phyloP scores from a whole-genome alignment of 352 stramenopile genomes.

The Phytophthora sojae region DNA sequence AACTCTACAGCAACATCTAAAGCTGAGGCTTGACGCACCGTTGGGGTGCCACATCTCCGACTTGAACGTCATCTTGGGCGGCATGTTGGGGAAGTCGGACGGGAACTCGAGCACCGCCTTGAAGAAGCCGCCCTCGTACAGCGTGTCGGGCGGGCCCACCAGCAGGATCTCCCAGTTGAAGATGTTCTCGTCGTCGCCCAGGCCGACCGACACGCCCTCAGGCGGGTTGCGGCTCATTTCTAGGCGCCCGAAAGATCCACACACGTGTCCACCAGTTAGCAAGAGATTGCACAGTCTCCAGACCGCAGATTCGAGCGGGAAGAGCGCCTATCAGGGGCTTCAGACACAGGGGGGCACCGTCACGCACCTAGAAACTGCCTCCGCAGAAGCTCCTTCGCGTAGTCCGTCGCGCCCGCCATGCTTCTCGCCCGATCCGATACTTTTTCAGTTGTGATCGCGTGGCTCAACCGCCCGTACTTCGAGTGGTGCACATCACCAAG shows the following conservation, averaged over 20 bases:
- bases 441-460: conserved; percentile 35
- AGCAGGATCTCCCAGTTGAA: conserved; percentile 99
- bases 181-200: conserved; percentile 98
- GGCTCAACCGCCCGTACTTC: conserved; percentile 12
- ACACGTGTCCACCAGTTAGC: conserved; percentile 15
- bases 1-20: background rate
- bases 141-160: conserved; percentile 94
- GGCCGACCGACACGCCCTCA: conserved; percentile 97
- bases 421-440: conserved; percentile 22
- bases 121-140: conserved; percentile 99
- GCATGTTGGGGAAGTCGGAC: conserved; percentile 98
- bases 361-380: conserved; percentile 83
- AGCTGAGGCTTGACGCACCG: conserved; percentile 50
- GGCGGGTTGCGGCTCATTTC: conserved; percentile 99
- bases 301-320: background rate
- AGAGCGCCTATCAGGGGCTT: background rate
- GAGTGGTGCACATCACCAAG: background rate
- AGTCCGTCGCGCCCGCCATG: conserved; percentile 64
- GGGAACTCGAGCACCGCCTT: conserved; percentile 98
- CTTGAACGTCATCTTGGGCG: conserved; percentile 98
- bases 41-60: conserved; percentile 99
- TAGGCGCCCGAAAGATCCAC: conserved; percentile 50
- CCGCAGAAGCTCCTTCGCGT: conserved; percentile 82
- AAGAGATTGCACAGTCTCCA: background rate
- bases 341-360: conserved; percentile 1